Conservation (phyloP, 208 protist species). For the Trypanosoma caninum region DNA sequence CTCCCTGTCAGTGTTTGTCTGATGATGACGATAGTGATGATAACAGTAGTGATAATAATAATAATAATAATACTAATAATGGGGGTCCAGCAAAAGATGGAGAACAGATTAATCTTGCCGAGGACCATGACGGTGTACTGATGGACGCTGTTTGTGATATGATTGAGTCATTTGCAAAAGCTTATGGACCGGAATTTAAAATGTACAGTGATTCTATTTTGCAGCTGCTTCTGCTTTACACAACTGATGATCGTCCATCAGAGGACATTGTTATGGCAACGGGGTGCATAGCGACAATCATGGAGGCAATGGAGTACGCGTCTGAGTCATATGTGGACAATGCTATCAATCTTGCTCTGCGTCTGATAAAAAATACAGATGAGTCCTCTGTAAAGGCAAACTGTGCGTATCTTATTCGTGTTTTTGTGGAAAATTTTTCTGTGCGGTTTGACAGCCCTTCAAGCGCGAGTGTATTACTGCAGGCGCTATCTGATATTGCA, state of each 20-base stretch:
- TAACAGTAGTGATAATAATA: constrained; percentile 42
- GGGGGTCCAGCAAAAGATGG: constrained; percentile 24
- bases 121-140: constrained; percentile 75
- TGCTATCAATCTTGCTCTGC: constrained; percentile 40
- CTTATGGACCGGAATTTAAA: constrained; percentile 57
- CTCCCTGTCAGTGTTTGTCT: constrained; percentile 37
- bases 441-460: constrained; percentile 10
- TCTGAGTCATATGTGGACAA: constrained; percentile 39
- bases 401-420: constrained; percentile 58
- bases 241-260: constrained; percentile 41
- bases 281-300: constrained; percentile 48
- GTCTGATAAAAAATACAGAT: constrained; percentile 49
- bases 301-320: constrained; percentile 43
- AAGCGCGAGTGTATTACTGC: constrained; percentile 14
- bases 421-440: constrained; percentile 55
- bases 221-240: constrained; percentile 58
- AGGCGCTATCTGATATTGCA: constrained; percentile 18
- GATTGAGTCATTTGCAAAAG: constrained; percentile 67
- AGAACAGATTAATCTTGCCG: constrained; percentile 24
- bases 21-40: constrained; percentile 41
- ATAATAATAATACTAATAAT: constrained; percentile 19
- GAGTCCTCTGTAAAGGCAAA: constrained; percentile 67
- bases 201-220: constrained; percentile 44
- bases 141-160: constrained; percentile 63
- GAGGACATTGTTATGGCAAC: constrained; percentile 67